Evolutionary conservation across 140 eudicot species (phyloP), one percentile per base, ranked within the genome.

Genomic region (Senecio squalidus): DNA sequence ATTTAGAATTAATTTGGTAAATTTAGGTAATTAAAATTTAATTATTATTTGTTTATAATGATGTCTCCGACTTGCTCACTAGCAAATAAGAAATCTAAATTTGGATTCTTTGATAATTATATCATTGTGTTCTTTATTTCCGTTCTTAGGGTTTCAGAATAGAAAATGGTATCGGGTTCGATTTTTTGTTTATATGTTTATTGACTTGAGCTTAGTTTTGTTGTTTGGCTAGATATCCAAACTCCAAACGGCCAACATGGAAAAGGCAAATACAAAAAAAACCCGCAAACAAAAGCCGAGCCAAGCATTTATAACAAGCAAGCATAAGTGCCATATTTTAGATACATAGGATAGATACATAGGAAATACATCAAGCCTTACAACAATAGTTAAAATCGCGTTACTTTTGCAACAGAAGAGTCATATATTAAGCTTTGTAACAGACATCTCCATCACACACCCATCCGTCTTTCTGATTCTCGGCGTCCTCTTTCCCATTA

Each of bases 381-480:
- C 17, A 49, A 1, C 10, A 9, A 49, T n/a, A 43, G 20, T 2
- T 8, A 36, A 36, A 24, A 58, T 11, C 21, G 22, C 17, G 3
- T 18, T 58, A 29, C 18, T 27, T 9, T 17, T 15, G 55, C 16
- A 58, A 8, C 40, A 58, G 17, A 41, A 13, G 6, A 43, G 29
- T 30, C 16, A 13, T 34, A 43, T 21, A 71, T 9, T 45, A 17
- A 73, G 78, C 79, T 39, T 75, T 79, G 17, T 50, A 21, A 18
- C 85, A 79, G 36, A 75, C 79, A 0, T 75, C 79, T 25, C 78
- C 85, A 62, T 75, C 82, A 78, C 84, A 84, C 15, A 78, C 69
- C 85, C 83, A 78, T 7, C 80, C 87, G 3, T 79, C 83, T 44
- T 70, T 53, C 24, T 23, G 38, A 5, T 67, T 34, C 40, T 53